Conservation (phyloP, 345 rosid genomes). For the Streptanthus diversifolius region DNA sequence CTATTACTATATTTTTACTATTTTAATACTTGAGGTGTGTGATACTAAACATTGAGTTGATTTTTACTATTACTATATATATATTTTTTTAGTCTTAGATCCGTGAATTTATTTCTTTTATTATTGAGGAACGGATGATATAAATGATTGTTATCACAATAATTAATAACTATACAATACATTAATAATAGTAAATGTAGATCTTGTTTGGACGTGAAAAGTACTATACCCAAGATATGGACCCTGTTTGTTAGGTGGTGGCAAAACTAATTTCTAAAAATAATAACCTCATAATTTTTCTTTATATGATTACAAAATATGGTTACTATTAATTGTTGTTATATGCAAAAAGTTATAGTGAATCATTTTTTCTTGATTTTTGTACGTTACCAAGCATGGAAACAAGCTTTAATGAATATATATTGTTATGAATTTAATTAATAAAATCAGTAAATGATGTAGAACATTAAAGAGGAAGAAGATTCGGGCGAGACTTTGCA, state of each 20-base stretch:
- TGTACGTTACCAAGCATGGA: not conserved
- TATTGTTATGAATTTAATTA: not conserved
- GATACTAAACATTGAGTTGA: not conserved
- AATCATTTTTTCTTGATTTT: not conserved
- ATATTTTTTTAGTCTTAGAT: conserved; percentile 5
- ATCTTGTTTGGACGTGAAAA: conserved; percentile 36
- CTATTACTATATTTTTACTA: not conserved
- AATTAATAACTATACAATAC: conserved; percentile 11
- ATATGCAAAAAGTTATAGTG: conserved; percentile 11
- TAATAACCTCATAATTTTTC: not conserved
- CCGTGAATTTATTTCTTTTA: conserved; percentile 27
- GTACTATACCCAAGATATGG: conserved; percentile 32
- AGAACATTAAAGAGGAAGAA: conserved; percentile 30
- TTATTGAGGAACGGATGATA: conserved; percentile 8
- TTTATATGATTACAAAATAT: conserved; percentile 11
- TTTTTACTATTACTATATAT: no score
- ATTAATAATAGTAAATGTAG: conserved; percentile 23
- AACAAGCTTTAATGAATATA: not conserved
- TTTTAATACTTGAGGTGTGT: not conserved
- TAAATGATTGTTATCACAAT: not conserved
- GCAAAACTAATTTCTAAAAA: conserved; percentile 21
- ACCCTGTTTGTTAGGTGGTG: conserved; percentile 38
- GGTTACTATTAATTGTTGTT: conserved; percentile 21
- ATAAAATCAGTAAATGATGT: not conserved
- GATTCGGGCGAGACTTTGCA: conserved; percentile 35